Base-by-base conservation (phyloP, 1,284 basidiomycete species). In the Ustilago crameri region DNA sequence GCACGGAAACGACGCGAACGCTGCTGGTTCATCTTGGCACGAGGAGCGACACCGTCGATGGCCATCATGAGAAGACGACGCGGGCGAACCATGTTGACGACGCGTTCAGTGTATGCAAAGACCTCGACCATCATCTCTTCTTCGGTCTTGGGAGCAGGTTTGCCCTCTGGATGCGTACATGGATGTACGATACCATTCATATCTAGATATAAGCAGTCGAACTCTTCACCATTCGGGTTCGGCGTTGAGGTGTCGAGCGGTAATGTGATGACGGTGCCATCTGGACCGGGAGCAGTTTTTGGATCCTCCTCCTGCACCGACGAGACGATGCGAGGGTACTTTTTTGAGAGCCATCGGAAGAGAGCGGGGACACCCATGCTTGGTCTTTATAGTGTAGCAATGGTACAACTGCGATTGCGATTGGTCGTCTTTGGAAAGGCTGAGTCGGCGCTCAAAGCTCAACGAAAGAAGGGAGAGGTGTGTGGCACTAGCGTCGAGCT, bases 11-110 rank as follows among this genome's bases (percentile, higher is more conserved):
- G 92, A 79, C 96, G 89, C 20, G 93, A 94, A 15, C 95, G 91
- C 84, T 98, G 95, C 83, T 98, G 96, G 83, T 98, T 98, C 95
- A 98, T 98, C 86, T 98, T 98, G 32, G 95, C 95, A 76, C 95
- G 90, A 22, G 95, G 95, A 10, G 95, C 95, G 35, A 98, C 96
- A 63, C 95, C 96, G 82, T 98, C 95, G 77, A 99, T 97, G 51
- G 95, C 95, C 93, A 99, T 96, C 87, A 98, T 93, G 46, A 99
- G 87, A 17, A 99, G 86, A 84, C 93, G 96, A 54, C 96, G 89
- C 0, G 96, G 96, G 57, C 95, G 87, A 49, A 97, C 86, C 95
- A 98, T 98, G 84, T 94, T 93, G 45, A 99, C 93, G 24, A 99
- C 92, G 46, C 96, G 89, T 82, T 98, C 95, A 0, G 96, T 99